A percentile compares a stretch with the other conserved stretches of the same genome.
Conservation (phyloP, 179 eudicot species). For the Vitellaria paradoxa region DNA sequence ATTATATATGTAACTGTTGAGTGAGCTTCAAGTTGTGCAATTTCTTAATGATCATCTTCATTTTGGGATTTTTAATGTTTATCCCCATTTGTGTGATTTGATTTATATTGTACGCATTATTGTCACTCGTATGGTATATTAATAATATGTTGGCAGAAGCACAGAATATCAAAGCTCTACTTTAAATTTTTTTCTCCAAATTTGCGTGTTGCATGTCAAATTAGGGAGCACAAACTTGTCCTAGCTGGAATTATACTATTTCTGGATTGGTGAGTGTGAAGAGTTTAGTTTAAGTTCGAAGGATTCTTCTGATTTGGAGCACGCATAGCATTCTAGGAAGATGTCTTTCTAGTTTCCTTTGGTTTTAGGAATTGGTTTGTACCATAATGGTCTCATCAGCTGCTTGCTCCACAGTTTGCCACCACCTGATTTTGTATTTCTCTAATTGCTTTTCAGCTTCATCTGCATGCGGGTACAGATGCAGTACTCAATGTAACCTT, state of each 20-base stretch:
- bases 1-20: background rate
- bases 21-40: background rate
- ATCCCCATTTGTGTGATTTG: slow-evolving; percentile 1
- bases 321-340: background rate
- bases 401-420: background rate
- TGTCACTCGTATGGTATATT: background rate
- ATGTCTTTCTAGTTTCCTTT: background rate
- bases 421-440: slow-evolving; percentile 18
- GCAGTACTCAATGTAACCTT: slow-evolving; percentile 83
- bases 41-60: background rate
- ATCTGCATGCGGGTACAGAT: slow-evolving; percentile 75
- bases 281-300: background rate
- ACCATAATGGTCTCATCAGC: background rate
- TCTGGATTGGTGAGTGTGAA: background rate
- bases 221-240: background rate
- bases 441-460: slow-evolving; percentile 55
- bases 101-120: background rate
- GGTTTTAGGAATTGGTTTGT: background rate
- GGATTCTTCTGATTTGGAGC: background rate
- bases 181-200: background rate
- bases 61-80: background rate
- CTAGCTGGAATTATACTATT: background rate
- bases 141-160: background rate
- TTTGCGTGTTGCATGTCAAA: background rate
- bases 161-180: background rate